These are phyloP conservation scores for Amylostereum areolatum DNA, from an alignment of 1,284 basidiomycete genomes.

Conservation along the genomic window DNA sequence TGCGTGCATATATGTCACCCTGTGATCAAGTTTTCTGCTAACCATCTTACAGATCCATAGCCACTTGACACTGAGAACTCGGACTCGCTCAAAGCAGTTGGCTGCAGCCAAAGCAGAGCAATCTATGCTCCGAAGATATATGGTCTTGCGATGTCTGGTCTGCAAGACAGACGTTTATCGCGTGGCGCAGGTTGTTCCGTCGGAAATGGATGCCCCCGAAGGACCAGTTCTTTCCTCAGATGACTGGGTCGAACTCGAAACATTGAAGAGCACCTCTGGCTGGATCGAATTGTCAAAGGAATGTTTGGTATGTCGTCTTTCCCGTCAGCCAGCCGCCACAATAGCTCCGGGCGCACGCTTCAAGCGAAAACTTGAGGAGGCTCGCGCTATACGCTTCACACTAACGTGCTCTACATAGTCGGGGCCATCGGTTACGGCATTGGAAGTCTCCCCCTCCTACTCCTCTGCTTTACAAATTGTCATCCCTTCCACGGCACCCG, in stretches of 20 bases:
- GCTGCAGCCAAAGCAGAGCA: slow-evolving; percentile 27
- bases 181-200: slow-evolving; percentile 52
- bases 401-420: no score
- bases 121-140: slow-evolving; percentile 50
- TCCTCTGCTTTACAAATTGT: no score
- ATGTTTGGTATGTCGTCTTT: slow-evolving; percentile 53
- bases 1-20: slow-evolving; percentile 27
- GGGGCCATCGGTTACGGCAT: no score
- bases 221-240: slow-evolving; percentile 64
- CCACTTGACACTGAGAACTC: slow-evolving; percentile 64
- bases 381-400: no score
- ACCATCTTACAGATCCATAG: slow-evolving; percentile 44
- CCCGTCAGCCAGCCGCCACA: not conserved
- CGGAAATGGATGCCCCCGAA: slow-evolving; percentile 56
- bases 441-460: no score
- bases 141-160: slow-evolving; percentile 61
- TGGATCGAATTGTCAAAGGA: slow-evolving; percentile 68
- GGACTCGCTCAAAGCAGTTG: slow-evolving; percentile 41
- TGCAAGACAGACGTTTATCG: slow-evolving; percentile 67
- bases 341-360: not conserved
- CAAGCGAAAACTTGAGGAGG: no score
- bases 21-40: not conserved
- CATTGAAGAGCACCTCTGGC: slow-evolving; percentile 59
- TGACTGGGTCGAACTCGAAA: slow-evolving; percentile 70
- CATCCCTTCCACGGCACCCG: no score